Evolutionary conservation across 106 monocot genomes (phyloP).

Genomic region (Gastrodia elata): DNA sequence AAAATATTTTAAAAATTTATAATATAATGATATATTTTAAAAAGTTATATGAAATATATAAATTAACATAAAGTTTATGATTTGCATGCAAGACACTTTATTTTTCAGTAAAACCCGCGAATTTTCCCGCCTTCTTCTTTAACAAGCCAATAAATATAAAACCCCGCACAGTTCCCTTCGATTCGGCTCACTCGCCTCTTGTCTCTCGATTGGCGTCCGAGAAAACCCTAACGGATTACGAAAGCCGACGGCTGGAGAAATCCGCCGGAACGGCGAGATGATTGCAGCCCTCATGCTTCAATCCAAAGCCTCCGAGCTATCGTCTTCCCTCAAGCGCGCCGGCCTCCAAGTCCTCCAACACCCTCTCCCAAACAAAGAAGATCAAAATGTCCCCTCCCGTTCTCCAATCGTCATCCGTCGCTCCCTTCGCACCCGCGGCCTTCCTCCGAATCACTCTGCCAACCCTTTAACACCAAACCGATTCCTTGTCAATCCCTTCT

Average conservation of each 20-base stretch:
- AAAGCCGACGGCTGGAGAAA: slow-evolving; percentile 73
- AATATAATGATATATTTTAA: too few relatives aligned
- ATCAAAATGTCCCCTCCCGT: not conserved
- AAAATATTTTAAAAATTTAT: too few relatives aligned
- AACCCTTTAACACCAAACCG: not conserved
- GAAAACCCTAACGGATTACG: slow-evolving; percentile 48
- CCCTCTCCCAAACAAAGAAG: not conserved
- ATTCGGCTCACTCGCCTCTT: not conserved
- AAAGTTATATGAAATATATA: too few relatives aligned
- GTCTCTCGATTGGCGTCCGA: slow-evolving; percentile 2
- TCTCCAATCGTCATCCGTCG: slow-evolving; percentile 36
- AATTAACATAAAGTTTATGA: too few relatives aligned
- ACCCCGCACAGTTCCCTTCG: not conserved
- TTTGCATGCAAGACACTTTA: too few relatives aligned
- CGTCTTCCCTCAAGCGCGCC: slow-evolving; percentile 19
- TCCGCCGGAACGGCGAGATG: slow-evolving; percentile 67
- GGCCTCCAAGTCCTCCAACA: not conserved
- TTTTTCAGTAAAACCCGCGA: too few relatives aligned
- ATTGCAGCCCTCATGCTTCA: slow-evolving; percentile 51
- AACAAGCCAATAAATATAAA: not conserved
- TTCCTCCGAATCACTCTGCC: slow-evolving; percentile 13
- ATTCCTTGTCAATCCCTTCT: not conserved
- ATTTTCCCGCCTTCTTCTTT: not conserved
- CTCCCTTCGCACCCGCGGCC: slow-evolving; percentile 41
- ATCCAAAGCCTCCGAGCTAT: slow-evolving; percentile 46